These are phyloP conservation scores for Aspergillus ellipticus DNA, from an alignment of 495 filamentous ascomycete species.

Conservation along the genomic window DNA sequence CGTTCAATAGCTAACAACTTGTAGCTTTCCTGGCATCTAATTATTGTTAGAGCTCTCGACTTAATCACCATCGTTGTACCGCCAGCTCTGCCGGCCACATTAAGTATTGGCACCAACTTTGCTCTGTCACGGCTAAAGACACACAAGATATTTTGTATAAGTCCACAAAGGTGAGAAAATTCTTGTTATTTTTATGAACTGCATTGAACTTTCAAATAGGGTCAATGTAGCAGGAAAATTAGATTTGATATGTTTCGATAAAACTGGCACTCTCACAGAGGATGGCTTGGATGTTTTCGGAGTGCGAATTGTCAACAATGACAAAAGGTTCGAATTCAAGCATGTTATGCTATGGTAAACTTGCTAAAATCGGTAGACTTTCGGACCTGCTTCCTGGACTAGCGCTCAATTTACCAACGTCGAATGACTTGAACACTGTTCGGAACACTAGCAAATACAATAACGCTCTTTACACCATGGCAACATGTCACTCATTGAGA, in stretches of 20 bases:
- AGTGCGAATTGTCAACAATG: constrained; percentile 66
- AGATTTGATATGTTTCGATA: constrained; percentile 96
- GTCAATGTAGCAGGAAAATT: constrained; percentile 96
- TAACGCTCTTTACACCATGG: constrained; percentile 86
- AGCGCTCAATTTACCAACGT: constrained; percentile 49
- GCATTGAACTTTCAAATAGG: constrained; percentile 28
- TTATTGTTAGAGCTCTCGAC: constrained; percentile 88
- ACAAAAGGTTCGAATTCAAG: constrained; percentile 38
- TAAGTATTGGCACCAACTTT: constrained; percentile 96
- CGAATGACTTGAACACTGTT: constrained; percentile 44
- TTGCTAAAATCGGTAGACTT: constrained; percentile 42
- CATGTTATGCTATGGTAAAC: not conserved
- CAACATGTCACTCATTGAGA: constrained; percentile 91
- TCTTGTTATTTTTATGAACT: not conserved
- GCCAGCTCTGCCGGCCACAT: constrained; percentile 91
- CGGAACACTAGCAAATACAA: constrained; percentile 61
- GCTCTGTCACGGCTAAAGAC: constrained; percentile 80
- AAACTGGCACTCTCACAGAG: constrained; percentile 96
- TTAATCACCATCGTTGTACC: constrained; percentile 98
- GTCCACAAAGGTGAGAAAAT: constrained; percentile 66
- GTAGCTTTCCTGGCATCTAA: constrained; percentile 77
- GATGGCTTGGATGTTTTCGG: constrained; percentile 96
- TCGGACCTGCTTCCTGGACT: constrained; percentile 57
- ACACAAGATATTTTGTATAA: constrained; percentile 94
- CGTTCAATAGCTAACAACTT: constrained; percentile 18